A percentile compares a stretch with the other conserved stretches of the same genome.
phyloP scores from a whole-genome alignment of 768 basidiomycete species.

The Phallus indusiatus region DNA sequence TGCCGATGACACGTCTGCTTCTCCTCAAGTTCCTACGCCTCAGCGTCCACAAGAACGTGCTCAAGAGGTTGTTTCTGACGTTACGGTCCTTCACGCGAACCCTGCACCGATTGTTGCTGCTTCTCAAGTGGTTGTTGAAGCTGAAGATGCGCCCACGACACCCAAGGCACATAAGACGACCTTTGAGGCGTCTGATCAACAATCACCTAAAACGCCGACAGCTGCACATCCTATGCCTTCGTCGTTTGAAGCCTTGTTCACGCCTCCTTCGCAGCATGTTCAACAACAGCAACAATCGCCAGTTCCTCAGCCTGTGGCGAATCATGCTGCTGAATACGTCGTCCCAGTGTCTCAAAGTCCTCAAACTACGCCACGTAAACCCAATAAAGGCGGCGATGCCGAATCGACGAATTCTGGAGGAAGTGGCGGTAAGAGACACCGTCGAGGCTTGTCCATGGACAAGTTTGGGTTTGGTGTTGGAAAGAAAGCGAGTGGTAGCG shows the following conservation, averaged over 20 bases:
- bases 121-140: background rate
- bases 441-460: slow-evolving; percentile 67
- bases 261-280: background rate
- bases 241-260: background rate
- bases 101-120: background rate
- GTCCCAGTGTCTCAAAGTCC: background rate
- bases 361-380: slow-evolving; percentile 13
- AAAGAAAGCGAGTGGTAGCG: slow-evolving; percentile 53
- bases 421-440: slow-evolving; percentile 40
- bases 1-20: slow-evolving; percentile 33
- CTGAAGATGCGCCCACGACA: background rate
- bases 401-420: slow-evolving; percentile 17
- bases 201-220: background rate
- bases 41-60: background rate
- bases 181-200: background rate
- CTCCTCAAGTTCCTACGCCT: background rate
- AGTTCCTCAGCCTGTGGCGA: background rate
- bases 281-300: background rate
- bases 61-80: background rate
- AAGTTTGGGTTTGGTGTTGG: slow-evolving; percentile 56
- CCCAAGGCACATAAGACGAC: background rate
- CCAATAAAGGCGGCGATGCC: slow-evolving; percentile 15
- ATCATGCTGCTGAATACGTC: background rate
- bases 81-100: background rate
- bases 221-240: background rate